These are phyloP conservation scores for Arachnopeziza araneosa DNA, from an alignment of 2,329 filamentous ascomycete genomes.

Conservation along the genomic window DNA sequence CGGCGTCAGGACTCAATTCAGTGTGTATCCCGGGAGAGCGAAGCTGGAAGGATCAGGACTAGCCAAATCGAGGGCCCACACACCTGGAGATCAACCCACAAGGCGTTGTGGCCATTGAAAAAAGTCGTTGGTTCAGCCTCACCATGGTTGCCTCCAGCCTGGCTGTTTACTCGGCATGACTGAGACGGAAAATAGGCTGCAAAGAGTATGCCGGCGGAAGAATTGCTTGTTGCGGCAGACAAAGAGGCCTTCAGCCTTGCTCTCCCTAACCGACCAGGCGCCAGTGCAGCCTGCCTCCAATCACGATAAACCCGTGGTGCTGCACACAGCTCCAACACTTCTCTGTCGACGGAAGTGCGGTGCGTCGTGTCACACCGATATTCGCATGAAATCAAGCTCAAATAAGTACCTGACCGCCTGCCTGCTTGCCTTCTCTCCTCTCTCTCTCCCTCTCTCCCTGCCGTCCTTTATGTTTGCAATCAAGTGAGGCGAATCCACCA, in stretches of 20 bases:
- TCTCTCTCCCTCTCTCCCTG: background rate
- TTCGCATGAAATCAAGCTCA: background rate
- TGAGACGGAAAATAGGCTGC: background rate
- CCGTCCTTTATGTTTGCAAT: background rate
- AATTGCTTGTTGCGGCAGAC: background rate
- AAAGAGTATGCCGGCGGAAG: background rate
- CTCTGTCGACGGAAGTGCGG: background rate
- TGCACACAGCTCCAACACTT: background rate
- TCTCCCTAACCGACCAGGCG: background rate
- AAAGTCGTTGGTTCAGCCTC: background rate
- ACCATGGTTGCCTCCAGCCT: background rate
- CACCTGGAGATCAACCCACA: too few relatives aligned
- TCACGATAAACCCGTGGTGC: background rate
- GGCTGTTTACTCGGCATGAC: background rate
- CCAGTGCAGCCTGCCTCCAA: background rate
- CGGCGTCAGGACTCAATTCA: too few relatives aligned
- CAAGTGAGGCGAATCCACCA: slow-evolving; percentile 1
- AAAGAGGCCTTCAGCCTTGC: background rate
- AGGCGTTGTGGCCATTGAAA: too few relatives aligned
- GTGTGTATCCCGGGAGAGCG: too few relatives aligned
- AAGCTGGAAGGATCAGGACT: too few relatives aligned
- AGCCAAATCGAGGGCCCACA: too few relatives aligned
- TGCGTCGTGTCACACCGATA: slow-evolving; percentile 5
- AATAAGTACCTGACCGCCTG: background rate
- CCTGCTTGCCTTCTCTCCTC: too few relatives aligned